Evolutionary conservation across 2,329 filamentous ascomycete species (phyloP), one percentile per base, ranked within the genome.

Genomic region (Aaosphaeria pasadenensis): DNA sequence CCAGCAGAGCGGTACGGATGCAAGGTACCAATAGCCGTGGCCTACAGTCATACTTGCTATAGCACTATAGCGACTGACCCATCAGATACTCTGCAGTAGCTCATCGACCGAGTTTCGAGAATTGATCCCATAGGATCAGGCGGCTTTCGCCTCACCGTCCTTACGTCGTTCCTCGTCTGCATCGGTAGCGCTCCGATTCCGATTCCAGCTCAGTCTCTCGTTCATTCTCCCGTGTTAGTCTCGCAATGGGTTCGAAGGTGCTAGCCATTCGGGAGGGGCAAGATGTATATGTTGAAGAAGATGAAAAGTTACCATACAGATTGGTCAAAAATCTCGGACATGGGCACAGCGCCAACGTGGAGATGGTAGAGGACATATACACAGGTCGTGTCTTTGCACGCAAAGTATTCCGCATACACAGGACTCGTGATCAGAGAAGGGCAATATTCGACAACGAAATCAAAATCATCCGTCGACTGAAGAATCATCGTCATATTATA

Each of bases 391-490:
- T 47, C 5, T 55, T 46, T 30, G 53, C 53, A 7, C 36, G 48
- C 11, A 55, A 55, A 35, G 42, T 47, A 7, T 43, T 55, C 40
- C 30, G 42, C 30, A 49, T 49, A 6, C 36, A 42, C 17, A 28
- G 44, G 32, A 32, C 47, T 1, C 45, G 45, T n/a, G 48, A 54
- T 11, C 35, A 6, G 35, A 48, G 13, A 46, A 31, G 1, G 42
- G 47, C 29, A 39, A 29, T 17, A 46, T 46, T 52, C 17, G 30
- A 32, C n/a, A 50, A 56, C 39, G 54, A 56, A 39, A 33, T 54
- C 11, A 5, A 38, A 5, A 30, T 45, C 11, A 48, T 51, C n/a
- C 49, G 43, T 11, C 39, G 35, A 4, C 49, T 51, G 6, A 40
- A 38, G 11, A 6, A 30, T 5, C 49, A 51, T 28, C 46, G 39